These are phyloP conservation scores for Prunus fruticosa DNA, from an alignment of 306 rosid species.

Conservation along the genomic window DNA sequence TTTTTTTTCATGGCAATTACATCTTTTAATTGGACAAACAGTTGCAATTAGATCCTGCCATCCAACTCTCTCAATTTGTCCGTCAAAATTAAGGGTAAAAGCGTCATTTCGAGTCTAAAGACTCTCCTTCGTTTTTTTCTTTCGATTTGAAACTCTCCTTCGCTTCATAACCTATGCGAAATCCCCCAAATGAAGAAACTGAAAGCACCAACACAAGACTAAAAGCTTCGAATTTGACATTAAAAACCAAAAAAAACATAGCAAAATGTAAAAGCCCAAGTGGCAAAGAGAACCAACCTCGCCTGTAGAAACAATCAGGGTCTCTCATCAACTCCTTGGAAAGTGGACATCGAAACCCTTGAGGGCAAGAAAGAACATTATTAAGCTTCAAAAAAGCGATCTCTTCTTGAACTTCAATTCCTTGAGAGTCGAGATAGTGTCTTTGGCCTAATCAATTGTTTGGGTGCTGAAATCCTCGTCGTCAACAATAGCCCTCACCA, in stretches of 20 bases:
- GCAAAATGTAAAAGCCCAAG: conserved; percentile 1
- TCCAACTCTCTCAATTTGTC: no score
- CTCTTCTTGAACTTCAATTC: conserved; percentile 56
- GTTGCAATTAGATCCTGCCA: no score
- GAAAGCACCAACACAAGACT: not conserved
- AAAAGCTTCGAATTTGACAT: not conserved
- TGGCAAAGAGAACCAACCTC: conserved; percentile 49
- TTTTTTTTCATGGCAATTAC: no score
- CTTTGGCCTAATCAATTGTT: conserved; percentile 61
- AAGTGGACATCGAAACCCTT: conserved; percentile 77
- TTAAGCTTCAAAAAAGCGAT: conserved; percentile 47
- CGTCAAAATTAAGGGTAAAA: no score
- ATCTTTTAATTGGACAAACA: no score
- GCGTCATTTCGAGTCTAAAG: no score
- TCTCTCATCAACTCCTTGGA: conserved; percentile 85
- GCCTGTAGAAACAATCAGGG: conserved; percentile 60
- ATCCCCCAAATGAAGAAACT: conserved; percentile 8
- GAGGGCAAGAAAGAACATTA: conserved; percentile 49
- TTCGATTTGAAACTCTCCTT: no score
- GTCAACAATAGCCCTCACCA: conserved; percentile 54
- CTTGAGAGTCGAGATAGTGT: conserved; percentile 48
- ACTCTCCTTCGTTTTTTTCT: no score
- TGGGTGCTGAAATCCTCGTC: conserved; percentile 57
- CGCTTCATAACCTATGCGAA: no score
- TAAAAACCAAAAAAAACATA: not conserved